Conservation (phyloP, 2,329 filamentous ascomycete genomes). For the Alternaria ventricosa region DNA sequence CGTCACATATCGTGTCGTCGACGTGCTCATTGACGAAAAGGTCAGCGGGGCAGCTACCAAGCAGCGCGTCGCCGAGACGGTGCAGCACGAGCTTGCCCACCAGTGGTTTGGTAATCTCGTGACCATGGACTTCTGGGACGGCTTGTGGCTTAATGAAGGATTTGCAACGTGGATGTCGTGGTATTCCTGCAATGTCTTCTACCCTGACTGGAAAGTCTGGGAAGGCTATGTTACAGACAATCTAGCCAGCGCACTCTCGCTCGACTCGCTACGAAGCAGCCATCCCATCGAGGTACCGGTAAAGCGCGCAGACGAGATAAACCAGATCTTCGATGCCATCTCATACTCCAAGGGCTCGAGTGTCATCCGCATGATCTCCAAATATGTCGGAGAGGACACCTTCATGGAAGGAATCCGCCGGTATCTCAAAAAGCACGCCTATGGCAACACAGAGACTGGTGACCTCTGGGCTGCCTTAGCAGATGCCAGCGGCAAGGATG, state of each 20-base stretch:
- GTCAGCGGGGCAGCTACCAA: constrained; percentile 86
- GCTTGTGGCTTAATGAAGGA: constrained; percentile 93
- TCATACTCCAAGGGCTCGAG: constrained; percentile 97
- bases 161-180: constrained; percentile 93
- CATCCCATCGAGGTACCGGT: constrained; percentile 97
- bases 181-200: constrained; percentile 94
- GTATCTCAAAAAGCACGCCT: constrained; percentile 97
- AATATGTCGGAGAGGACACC: constrained; percentile 87
- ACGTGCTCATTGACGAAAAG: constrained; percentile 90
- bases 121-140: constrained; percentile 99
- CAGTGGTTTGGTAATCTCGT: constrained; percentile 99
- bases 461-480: constrained; percentile 90
- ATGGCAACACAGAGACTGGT: constrained; percentile 88
- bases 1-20: constrained; percentile 92
- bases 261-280: constrained; percentile 91
- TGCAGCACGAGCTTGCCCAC: constrained; percentile 95
- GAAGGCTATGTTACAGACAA: constrained; percentile 93
- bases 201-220: constrained; percentile 98
- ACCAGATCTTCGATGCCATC: constrained; percentile 97
- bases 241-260: constrained; percentile 81
- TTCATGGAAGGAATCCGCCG: constrained; percentile 91
- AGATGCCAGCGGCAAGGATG: constrained; percentile 88
- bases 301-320: constrained; percentile 93
- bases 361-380: constrained; percentile 96
- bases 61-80: constrained; percentile 91